A percentile compares a stretch with the other conserved stretches of the same genome.
phyloP scores from a whole-genome alignment of 306 rosid genomes.

The Vicia villosa region DNA sequence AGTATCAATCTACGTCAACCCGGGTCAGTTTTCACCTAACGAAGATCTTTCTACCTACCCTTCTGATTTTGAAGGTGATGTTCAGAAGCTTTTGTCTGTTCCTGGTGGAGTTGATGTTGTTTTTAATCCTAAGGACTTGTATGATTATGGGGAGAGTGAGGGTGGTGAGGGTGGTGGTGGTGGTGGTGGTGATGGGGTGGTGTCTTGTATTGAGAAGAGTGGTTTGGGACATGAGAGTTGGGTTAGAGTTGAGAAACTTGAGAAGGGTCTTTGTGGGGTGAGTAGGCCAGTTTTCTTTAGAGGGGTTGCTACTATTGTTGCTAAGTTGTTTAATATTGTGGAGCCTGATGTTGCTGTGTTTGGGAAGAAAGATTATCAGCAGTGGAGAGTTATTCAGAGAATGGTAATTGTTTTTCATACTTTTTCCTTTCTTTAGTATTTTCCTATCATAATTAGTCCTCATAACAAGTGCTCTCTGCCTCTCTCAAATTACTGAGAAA shows the following conservation, averaged over 20 bases:
- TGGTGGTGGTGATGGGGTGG: slow-evolving; percentile 28
- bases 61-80: slow-evolving; percentile 74
- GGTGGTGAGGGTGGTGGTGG: background rate
- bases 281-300: slow-evolving; percentile 84
- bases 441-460: no score
- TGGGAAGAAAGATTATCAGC: slow-evolving; percentile 98
- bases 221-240: slow-evolving; percentile 78
- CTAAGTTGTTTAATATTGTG: slow-evolving; percentile 82
- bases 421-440: no score
- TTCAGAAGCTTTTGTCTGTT: slow-evolving; percentile 56
- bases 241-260: slow-evolving; percentile 78
- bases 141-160: slow-evolving; percentile 46
- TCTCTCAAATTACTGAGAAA: no score
- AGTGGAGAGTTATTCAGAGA: slow-evolving; percentile 71
- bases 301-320: slow-evolving; percentile 87
- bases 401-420: slow-evolving; percentile 62
- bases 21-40: slow-evolving; percentile 80
- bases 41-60: slow-evolving; percentile 92
- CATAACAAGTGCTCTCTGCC: no score
- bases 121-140: slow-evolving; percentile 67
- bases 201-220: slow-evolving; percentile 66
- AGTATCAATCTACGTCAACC: slow-evolving; percentile 87
- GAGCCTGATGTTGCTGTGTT: slow-evolving; percentile 88
- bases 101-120: slow-evolving; percentile 77
- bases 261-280: slow-evolving; percentile 80